Conservation (phyloP, 805 yeast species). For the Phaffomyces opuntiae region DNA sequence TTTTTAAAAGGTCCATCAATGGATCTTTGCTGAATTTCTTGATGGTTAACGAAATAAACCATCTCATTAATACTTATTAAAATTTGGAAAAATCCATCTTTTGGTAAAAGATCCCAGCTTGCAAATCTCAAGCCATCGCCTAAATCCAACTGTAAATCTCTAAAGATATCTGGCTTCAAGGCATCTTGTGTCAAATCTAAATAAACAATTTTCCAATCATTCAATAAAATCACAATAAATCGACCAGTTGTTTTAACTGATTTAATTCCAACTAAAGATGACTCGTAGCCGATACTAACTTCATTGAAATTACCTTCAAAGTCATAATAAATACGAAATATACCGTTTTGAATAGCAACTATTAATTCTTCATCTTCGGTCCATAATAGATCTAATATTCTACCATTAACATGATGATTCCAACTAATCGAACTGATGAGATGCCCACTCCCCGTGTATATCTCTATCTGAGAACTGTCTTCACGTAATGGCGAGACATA, state of each 20-base stretch:
- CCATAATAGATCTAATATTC: slow-evolving; percentile 49
- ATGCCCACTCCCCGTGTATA: slow-evolving; percentile 31
- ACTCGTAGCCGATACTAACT: slow-evolving; percentile 15
- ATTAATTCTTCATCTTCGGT: slow-evolving; percentile 45
- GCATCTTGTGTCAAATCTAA: slow-evolving; percentile 33
- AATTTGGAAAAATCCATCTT: slow-evolving; percentile 12
- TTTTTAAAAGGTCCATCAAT: slow-evolving; percentile 41
- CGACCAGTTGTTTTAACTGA: slow-evolving; percentile 33
- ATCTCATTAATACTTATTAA: slow-evolving; percentile 9
- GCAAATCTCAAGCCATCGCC: slow-evolving; percentile 7
- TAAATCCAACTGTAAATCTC: slow-evolving; percentile 9
- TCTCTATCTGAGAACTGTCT: slow-evolving; percentile 13
- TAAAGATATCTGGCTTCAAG: slow-evolving; percentile 13
- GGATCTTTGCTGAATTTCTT: slow-evolving; percentile 24
- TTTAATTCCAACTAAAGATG: slow-evolving; percentile 26
- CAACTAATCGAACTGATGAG: slow-evolving; percentile 28
- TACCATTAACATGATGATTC: slow-evolving; percentile 42
- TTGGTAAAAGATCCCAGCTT: slow-evolving; percentile 18
- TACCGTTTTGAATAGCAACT: slow-evolving; percentile 46
- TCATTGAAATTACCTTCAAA: slow-evolving; percentile 63
- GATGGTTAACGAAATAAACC: slow-evolving; percentile 6
- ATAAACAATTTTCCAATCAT: slow-evolving; percentile 34
- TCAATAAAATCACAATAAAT: slow-evolving; percentile 39
- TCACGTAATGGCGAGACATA: slow-evolving; percentile 4
- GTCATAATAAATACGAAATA: slow-evolving; percentile 52